Conservation (phyloP, 2,329 filamentous ascomycete species). For the Pseudopyrenochaeta lycopersici region DNA sequence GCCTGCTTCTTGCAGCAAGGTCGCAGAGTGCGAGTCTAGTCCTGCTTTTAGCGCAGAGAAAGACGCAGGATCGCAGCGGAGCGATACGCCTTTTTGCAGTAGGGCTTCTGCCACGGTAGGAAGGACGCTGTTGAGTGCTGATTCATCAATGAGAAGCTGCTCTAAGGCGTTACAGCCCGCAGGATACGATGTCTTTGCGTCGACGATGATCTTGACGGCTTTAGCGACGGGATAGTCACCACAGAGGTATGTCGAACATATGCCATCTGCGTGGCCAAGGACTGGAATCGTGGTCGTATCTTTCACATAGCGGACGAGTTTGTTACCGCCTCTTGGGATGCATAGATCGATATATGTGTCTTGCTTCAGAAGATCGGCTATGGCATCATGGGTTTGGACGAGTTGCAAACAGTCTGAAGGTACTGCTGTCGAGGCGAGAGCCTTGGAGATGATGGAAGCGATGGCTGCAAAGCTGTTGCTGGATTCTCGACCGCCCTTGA, state of each 20-base stretch:
- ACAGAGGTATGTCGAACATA: constrained; percentile 88
- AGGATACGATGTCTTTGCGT: constrained; percentile 93
- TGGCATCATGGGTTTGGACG: constrained; percentile 89
- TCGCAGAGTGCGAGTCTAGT: constrained; percentile 53
- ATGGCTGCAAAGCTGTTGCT: constrained; percentile 95
- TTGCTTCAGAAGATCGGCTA: constrained; percentile 84
- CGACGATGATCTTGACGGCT: constrained; percentile 80
- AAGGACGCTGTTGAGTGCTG: constrained; percentile 72
- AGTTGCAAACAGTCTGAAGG: constrained; percentile 91
- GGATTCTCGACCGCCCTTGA: constrained; percentile 97
- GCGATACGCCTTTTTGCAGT: constrained; percentile 76
- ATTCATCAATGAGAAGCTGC: constrained; percentile 83
- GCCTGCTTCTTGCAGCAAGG: constrained; percentile 69
- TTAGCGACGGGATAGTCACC: constrained; percentile 76
- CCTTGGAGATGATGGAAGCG: constrained; percentile 81
- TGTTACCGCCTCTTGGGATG: constrained; percentile 90
- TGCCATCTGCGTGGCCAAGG: constrained; percentile 92
- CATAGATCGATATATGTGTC: constrained; percentile 93
- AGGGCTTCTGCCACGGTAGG: constrained; percentile 78
- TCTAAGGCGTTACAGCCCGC: constrained; percentile 97
- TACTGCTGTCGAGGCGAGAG: constrained; percentile 76
- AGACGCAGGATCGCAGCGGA: constrained; percentile 79
- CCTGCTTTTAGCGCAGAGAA: constrained; percentile 68
- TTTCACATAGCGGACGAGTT: constrained; percentile 90
- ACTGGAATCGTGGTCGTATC: constrained; percentile 92